Evolutionary conservation across 352 stramenopile species (phyloP).

Genomic region (Phytophthora palmivora): DNA sequence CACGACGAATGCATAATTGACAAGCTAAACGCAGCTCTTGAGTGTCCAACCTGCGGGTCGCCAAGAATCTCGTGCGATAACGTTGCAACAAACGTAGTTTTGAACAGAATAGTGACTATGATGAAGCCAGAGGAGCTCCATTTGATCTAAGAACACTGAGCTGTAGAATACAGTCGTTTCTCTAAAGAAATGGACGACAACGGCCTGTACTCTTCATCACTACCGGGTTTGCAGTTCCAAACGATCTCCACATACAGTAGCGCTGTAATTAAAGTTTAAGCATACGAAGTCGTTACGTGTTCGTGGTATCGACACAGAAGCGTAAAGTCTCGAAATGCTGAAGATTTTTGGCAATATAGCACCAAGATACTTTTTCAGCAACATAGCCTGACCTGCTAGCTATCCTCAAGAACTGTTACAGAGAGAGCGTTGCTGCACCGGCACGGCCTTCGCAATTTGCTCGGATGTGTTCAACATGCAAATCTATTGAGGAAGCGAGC

Average conservation of each 20-base stretch:
- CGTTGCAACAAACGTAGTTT: background rate
- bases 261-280: no score
- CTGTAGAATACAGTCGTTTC: background rate
- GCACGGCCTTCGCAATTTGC: slow-evolving; percentile 21
- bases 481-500: slow-evolving; percentile 9
- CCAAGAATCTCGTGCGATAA: slow-evolving; percentile 18
- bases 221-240: no score
- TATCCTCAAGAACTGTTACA: slow-evolving; percentile 1
- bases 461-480: slow-evolving; percentile 24
- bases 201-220: background rate
- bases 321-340: slow-evolving; percentile 2
- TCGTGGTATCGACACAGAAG: background rate
- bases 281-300: no score
- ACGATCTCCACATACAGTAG: no score
- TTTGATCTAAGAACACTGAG: no score
- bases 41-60: slow-evolving; percentile 59
- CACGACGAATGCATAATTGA: slow-evolving; percentile 73
- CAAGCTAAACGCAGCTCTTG: slow-evolving; percentile 63
- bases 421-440: slow-evolving; percentile 23
- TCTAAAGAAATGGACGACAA: slow-evolving; percentile 1
- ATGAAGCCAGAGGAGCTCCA: background rate
- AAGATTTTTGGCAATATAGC: slow-evolving; percentile 1
- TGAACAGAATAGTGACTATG: slow-evolving; percentile 9
- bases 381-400: background rate
- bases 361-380: slow-evolving; percentile 11